These are phyloP conservation scores for Solanum etuberosum DNA, from an alignment of 257 asterid species.

Conservation along the genomic window DNA sequence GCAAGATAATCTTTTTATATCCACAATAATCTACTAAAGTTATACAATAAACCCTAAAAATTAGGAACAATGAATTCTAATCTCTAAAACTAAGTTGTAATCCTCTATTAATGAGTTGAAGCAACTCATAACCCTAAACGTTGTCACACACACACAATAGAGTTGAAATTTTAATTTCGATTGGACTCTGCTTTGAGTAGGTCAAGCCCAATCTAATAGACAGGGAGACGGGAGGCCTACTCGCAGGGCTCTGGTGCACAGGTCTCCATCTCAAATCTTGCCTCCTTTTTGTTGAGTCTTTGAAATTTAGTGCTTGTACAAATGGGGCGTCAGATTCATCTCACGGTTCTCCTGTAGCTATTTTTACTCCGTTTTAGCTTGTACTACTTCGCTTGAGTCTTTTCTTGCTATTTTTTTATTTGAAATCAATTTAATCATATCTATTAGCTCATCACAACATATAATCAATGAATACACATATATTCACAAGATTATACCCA, in stretches of 20 bases:
- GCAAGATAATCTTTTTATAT: too few species aligned
- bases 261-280: not conserved
- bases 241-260: too few species aligned
- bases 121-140: too few species aligned
- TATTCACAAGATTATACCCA: too few species aligned
- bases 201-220: not conserved
- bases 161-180: not conserved
- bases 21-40: not conserved
- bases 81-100: too few species aligned
- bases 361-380: not conserved
- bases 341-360: not conserved
- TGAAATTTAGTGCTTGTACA: not conserved
- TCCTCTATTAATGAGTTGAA: too few species aligned
- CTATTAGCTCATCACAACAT: not conserved
- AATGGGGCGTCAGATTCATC: not conserved
- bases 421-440: not conserved
- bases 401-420: not conserved
- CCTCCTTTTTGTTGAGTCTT: not conserved
- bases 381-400: not conserved
- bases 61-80: too few species aligned
- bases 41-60: too few species aligned
- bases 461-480: not conserved
- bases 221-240: not conserved
- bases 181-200: too few species aligned
- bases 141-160: too few species aligned